Conservation (phyloP, 495 filamentous ascomycete genomes). For the Aspergillus homomorphus region DNA sequence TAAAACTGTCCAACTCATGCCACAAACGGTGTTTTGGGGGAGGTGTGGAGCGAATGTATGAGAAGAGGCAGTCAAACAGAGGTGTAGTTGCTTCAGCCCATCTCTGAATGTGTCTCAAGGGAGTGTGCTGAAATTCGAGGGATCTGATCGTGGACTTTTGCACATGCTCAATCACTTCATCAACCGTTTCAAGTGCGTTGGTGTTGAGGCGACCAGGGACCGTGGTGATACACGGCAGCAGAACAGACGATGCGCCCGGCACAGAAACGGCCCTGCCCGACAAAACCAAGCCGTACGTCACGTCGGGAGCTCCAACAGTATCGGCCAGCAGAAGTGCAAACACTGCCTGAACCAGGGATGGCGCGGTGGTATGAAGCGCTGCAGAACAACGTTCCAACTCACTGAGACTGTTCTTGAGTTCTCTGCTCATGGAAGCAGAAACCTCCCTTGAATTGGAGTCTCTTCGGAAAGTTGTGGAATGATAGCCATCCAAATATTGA, state of each 20-base stretch:
- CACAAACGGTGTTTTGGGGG: slow-evolving; percentile 22
- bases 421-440: slow-evolving; percentile 18
- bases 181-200: slow-evolving; percentile 27
- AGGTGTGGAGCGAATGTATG: slow-evolving; percentile 22
- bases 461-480: slow-evolving; percentile 29
- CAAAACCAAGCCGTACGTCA: slow-evolving; percentile 44
- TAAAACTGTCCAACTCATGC: slow-evolving; percentile 30
- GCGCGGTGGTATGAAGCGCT: slow-evolving; percentile 28
- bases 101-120: slow-evolving; percentile 43
- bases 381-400: slow-evolving; percentile 26
- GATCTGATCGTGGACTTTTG: slow-evolving; percentile 41
- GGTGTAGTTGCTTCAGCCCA: slow-evolving; percentile 42
- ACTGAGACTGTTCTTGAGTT: slow-evolving; percentile 21
- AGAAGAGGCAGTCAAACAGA: slow-evolving; percentile 45
- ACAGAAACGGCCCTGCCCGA: slow-evolving; percentile 46
- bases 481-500: slow-evolving; percentile 45
- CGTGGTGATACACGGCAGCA: slow-evolving; percentile 88
- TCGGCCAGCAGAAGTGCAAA: slow-evolving; percentile 45
- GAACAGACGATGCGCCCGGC: slow-evolving; percentile 63
- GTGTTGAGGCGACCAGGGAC: slow-evolving; percentile 65
- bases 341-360: slow-evolving; percentile 37
- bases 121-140: slow-evolving; percentile 44
- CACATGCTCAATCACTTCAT: slow-evolving; percentile 33
- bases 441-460: slow-evolving; percentile 8
- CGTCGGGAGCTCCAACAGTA: slow-evolving; percentile 32